Evolutionary conservation across 1,284 basidiomycete genomes (phyloP), one percentile per base, ranked within the genome.

Genomic region (Pseudozyma pruni): DNA sequence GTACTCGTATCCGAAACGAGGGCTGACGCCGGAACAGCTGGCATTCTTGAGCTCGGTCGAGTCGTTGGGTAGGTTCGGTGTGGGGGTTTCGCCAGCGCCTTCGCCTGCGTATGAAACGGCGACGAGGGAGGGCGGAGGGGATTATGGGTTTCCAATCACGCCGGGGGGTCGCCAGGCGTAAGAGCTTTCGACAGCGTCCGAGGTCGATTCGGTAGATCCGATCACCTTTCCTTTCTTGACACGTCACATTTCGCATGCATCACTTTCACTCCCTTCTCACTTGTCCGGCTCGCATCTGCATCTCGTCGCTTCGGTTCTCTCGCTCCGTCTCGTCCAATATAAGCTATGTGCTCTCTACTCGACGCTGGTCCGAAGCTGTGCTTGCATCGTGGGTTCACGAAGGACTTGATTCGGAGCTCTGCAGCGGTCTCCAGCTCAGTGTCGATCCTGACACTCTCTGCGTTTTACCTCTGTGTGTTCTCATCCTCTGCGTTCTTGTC

Each of bases 41-140:
- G 40, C 33, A 1, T 74, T 74, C 22, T 38, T 74, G 25, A 67
- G 59, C 48, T 74, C 68, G 31, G 68, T 67, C 25, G 72, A 74
- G 47, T 48, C 37, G 8, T 39, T 74, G 33, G 68, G 72, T 23
- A 14, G 63, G n/a, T 74, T 71, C 23, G 72, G 63, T 1, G 44
- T 74, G 4, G 41, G 60, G 2, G 31, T 33, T 20, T 32, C 55
- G 10, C 43, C 27, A 29, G 25, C 16, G 2, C 48, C 58, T 4
- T 59, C 59, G 8, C 60, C 67, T 5, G 55, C 55, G 4, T 70
- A 70, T 43, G 49, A 57, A 39, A 25, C 27, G 27, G 14, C 40
- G 27, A 23, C 25, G 38, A 16, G 37, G 2, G 25, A n/a, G 20
- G 40, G 17, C 2, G 33, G 39, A 14, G n/a, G 16, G 3, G 60